Evolutionary conservation across 495 filamentous ascomycete genomes (phyloP).

Genomic region (Umbilicaria muhlenbergii): DNA sequence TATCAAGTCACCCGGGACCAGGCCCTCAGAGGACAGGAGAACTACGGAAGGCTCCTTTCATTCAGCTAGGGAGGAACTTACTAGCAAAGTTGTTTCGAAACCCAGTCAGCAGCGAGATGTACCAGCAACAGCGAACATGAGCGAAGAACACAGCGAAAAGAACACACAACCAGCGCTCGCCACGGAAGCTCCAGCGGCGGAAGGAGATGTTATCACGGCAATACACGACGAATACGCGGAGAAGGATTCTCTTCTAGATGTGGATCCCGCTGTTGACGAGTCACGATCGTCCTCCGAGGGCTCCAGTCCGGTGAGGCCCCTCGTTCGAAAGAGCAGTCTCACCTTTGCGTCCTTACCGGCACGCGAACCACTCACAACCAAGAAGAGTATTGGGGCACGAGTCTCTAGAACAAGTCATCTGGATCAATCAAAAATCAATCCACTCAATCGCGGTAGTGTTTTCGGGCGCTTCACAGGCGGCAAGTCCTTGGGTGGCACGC

Average conservation of each 20-base stretch:
- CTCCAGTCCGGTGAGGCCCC: conserved; percentile 44
- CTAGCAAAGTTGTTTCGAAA: conserved; percentile 5
- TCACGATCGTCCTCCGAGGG: conserved; percentile 43
- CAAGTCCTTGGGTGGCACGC: conserved; percentile 33
- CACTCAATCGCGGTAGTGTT: conserved; percentile 32
- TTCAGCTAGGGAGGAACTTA: conserved; percentile 47
- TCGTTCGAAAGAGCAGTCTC: conserved; percentile 79
- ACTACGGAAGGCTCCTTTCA: conserved; percentile 48
- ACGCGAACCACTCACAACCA: conserved; percentile 64
- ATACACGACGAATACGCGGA: conserved; percentile 12
- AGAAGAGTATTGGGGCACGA: conserved; percentile 63
- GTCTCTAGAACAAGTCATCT: conserved; percentile 65
- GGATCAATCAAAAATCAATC: conserved; percentile 41
- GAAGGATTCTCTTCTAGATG: conserved; percentile 26
- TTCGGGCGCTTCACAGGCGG: conserved; percentile 47
- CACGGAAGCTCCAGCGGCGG: too few relatives aligned
- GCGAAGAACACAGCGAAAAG: conserved; percentile 9
- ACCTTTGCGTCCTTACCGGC: conserved; percentile 86
- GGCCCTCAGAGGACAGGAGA: conserved; percentile 27
- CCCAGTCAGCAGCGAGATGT: conserved; percentile 9
- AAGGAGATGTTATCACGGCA: neutral
- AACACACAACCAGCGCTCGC: neutral
- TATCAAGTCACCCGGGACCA: neutral
- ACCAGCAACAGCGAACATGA: conserved; percentile 11
- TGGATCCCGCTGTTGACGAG: conserved; percentile 32